Conservation (phyloP, 257 asterid genomes). For the Plantago ovata region DNA sequence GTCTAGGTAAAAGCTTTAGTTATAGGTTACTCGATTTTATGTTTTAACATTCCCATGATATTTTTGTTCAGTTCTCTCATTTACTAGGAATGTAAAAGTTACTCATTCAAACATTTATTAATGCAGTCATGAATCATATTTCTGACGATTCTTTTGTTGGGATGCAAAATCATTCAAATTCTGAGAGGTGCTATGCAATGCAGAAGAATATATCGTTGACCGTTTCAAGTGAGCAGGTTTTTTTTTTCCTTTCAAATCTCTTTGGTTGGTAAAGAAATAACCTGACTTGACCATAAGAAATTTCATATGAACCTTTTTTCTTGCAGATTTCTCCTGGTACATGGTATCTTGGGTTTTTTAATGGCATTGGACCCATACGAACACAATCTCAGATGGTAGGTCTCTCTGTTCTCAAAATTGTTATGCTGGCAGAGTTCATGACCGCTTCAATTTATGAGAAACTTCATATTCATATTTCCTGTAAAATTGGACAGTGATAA, state of each 20-base stretch:
- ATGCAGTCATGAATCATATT: slow-evolving; percentile 54
- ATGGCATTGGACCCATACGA: slow-evolving; percentile 84
- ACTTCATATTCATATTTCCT: neutral
- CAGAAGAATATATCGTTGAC: slow-evolving; percentile 63
- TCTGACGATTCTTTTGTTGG: slow-evolving; percentile 63
- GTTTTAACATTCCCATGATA: neutral
- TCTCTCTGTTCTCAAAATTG: neutral
- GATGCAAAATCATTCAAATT: slow-evolving; percentile 50
- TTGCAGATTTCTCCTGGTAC: slow-evolving; percentile 82
- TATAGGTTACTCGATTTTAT: slow-evolving; percentile 2
- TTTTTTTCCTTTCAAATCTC: slow-evolving; percentile 3
- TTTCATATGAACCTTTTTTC: slow-evolving; percentile 18
- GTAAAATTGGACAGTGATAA: neutral
- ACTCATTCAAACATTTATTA: slow-evolving; percentile 20
- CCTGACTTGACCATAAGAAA: neutral
- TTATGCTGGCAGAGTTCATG: neutral
- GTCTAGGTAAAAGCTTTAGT: slow-evolving; percentile 52
- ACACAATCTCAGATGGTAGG: slow-evolving; percentile 97
- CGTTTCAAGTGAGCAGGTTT: slow-evolving; percentile 84
- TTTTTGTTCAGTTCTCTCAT: neutral
- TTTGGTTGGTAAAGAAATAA: slow-evolving; percentile 9
- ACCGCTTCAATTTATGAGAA: neutral
- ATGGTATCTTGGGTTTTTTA: slow-evolving; percentile 90
- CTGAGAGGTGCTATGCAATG: slow-evolving; percentile 85
- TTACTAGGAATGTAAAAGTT: slow-evolving; percentile 6